Conservation (phyloP, 768 basidiomycete species). For the Russula ochroleuca region DNA sequence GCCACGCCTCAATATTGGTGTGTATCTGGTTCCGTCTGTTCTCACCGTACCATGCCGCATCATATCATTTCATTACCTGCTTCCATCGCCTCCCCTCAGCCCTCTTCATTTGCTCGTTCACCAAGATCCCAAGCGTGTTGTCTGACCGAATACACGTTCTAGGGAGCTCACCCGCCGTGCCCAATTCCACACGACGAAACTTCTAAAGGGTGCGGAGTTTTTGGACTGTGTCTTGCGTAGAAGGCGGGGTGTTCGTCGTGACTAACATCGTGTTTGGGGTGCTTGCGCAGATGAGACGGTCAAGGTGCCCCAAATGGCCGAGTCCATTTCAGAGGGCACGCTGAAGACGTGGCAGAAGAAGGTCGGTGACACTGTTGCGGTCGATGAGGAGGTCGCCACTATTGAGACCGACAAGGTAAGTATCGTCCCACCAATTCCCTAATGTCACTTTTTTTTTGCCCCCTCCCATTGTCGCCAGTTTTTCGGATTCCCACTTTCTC, state of each 20-base stretch:
- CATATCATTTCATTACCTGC: background rate
- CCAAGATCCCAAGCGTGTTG: background rate
- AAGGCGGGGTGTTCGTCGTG: constrained; percentile 7
- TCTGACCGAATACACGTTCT: constrained; percentile 19
- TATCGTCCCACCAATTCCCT: background rate
- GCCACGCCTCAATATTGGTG: constrained; percentile 27
- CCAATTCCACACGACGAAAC: constrained; percentile 64
- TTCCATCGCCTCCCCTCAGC: constrained; percentile 7
- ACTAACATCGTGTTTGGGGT: constrained; percentile 10
- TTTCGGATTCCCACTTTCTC: constrained; percentile 1
- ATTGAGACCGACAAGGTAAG: constrained; percentile 98
- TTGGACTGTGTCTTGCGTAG: background rate
- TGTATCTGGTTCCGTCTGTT: constrained; percentile 8
- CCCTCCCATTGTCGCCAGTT: background rate
- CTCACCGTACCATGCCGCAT: background rate
- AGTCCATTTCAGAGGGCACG: constrained; percentile 97
- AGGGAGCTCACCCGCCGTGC: constrained; percentile 52
- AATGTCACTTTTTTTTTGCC: background rate
- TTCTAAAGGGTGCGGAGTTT: constrained; percentile 56
- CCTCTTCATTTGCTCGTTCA: background rate
- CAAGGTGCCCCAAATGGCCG: constrained; percentile 96
- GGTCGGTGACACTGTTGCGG: constrained; percentile 84
- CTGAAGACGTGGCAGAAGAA: constrained; percentile 93
- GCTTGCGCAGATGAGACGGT: constrained; percentile 68
- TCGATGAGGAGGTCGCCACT: constrained; percentile 94